Evolutionary conservation across 352 stramenopile species (phyloP).

Genomic region (Ochromonadaceae sp.): DNA sequence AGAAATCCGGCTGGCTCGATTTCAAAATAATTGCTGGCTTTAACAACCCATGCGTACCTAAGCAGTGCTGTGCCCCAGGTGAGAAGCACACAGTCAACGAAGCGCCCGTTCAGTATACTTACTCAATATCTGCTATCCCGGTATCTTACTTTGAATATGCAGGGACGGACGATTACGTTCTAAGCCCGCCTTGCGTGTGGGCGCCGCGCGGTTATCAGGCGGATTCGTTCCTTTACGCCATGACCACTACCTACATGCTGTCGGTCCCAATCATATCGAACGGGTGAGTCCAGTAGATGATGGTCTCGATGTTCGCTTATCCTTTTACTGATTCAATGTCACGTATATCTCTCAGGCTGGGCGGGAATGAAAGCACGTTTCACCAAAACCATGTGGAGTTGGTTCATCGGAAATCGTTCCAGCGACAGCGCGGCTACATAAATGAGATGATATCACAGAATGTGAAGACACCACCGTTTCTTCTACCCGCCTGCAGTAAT

Average conservation of each 20-base stretch:
- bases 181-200: slow-evolving; percentile 5
- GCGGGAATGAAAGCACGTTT: slow-evolving; percentile 16
- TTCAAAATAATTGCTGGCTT: slow-evolving; percentile 13
- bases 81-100: too few species aligned
- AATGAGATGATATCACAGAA: slow-evolving; percentile 3
- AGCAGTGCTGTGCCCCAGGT: neutral
- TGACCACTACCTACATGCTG: neutral
- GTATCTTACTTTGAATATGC: too few species aligned
- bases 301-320: too few species aligned
- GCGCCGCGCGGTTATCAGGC: slow-evolving; percentile 10
- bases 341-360: too few species aligned
- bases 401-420: slow-evolving; percentile 1
- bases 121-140: too few species aligned
- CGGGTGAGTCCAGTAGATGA: too few species aligned
- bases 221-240: slow-evolving; percentile 13
- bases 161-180: neutral
- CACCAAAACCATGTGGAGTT: slow-evolving; percentile 14
- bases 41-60: slow-evolving; percentile 7
- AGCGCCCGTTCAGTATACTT: too few species aligned
- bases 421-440: neutral
- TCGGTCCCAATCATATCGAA: slow-evolving; percentile 1
- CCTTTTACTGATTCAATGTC: too few species aligned
- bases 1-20: neutral
- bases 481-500: neutral
- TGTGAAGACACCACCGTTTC: neutral